Base-by-base conservation (phyloP, 2,329 filamentous ascomycete species). In the Lecanicillium sp. region DNA sequence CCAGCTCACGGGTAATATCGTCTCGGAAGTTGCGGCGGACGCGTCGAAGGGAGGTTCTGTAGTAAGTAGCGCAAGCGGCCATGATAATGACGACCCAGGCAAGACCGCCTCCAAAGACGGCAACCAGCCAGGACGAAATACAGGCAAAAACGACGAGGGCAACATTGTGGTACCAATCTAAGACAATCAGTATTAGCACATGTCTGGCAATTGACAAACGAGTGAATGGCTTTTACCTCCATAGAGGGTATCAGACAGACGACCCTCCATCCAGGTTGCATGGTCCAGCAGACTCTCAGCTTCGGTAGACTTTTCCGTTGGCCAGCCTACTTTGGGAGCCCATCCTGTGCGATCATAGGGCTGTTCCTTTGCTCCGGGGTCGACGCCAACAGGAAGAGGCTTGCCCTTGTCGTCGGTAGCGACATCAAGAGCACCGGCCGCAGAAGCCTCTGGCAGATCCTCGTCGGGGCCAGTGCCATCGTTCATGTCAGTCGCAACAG, bases 101-200 rank as follows among this genome's bases (percentile, higher is more conserved):
- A 12, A 98, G 71, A 16, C 92, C 92, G 44, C 92, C 92, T 31
- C 94, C 92, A 9, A 98, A 69, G 15, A 90, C 71, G 20, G 89
- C 90, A 28, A 95, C 72, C 4, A 95, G 71, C 89, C 90, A 98
- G 16, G 90, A 95, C 20, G 78, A 70, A 37, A 98, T 68, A 56
- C 88, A 95, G 37, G 90, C 87, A 56, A 98, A 95, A 48, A 90
- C 72, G 55, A 98, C 95, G 45, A 98, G 68, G n/a, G 71, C 92
- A 3, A 89, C 80, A 60, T 98, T 98, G 62, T 98, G 89, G 60
- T 96, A 98, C 92, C 92, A 98, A 59, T 96, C 88, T 86, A 36
- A 8, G 11, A n/a, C n/a, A n/a, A n/a, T n/a, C n/a, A n/a, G n/a
- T n/a, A n/a, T n/a, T n/a, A n/a, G n/a, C n/a, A n/a, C n/a, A n/a